These are phyloP conservation scores for Leishmania arabica DNA, from an alignment of 208 protist species.

Conservation along the genomic window DNA sequence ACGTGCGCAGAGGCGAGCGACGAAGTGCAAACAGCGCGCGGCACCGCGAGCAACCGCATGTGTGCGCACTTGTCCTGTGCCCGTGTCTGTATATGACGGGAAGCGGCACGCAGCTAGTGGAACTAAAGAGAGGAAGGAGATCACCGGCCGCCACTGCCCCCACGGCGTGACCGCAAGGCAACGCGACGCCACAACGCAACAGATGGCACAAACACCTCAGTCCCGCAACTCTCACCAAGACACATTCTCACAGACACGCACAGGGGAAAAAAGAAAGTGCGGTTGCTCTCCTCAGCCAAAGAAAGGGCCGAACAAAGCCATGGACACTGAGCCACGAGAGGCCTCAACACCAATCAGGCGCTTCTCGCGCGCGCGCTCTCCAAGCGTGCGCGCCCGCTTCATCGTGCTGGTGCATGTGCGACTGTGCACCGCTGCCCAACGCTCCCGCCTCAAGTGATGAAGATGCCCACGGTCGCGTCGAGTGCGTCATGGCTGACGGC, in stretches of 20 bases:
- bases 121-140: neutral
- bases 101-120: neutral
- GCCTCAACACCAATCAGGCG: neutral
- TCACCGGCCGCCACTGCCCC: neutral
- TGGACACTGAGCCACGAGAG: neutral
- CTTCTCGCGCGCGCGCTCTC: neutral
- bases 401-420: neutral
- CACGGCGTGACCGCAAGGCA: neutral
- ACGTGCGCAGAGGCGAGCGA: neutral
- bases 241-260: too few relatives aligned
- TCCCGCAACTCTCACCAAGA: neutral
- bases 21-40: neutral
- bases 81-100: neutral
- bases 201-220: neutral
- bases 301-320: neutral
- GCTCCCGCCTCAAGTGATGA: conserved; percentile 17
- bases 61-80: neutral
- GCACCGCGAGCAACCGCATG: neutral
- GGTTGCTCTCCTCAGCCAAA: too few relatives aligned
- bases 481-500: conserved; percentile 15
- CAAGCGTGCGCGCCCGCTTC: neutral
- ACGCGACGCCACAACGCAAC: neutral
- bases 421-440: neutral
- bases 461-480: conserved; percentile 25
- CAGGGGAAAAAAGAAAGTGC: neutral